Conservation (phyloP, 2,329 filamentous ascomycete species). For the Cryphonectria naterciae region DNA sequence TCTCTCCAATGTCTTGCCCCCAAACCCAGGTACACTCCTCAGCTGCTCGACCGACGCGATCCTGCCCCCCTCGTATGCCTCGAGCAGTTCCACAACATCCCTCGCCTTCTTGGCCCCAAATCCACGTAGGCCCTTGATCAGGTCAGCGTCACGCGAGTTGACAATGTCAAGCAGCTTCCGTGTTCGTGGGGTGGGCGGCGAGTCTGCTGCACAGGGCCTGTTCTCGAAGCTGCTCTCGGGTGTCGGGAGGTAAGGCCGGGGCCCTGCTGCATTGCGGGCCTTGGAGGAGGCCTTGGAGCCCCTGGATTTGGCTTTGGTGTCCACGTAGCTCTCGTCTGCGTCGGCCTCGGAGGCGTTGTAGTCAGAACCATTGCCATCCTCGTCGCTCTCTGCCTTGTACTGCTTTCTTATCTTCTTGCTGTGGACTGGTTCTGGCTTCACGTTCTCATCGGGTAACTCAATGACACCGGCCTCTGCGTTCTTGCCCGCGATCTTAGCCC, state of each 20-base stretch:
- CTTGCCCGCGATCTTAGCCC: constrained; percentile 50
- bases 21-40: constrained; percentile 59
- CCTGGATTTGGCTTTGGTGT: constrained; percentile 29
- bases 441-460: background rate
- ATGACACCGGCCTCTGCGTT: constrained; percentile 13
- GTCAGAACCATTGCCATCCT: constrained; percentile 47
- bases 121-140: constrained; percentile 70
- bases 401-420: constrained; percentile 36
- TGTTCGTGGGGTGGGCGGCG: constrained; percentile 52
- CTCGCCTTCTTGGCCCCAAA: constrained; percentile 74
- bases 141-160: constrained; percentile 70
- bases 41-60: constrained; percentile 57
- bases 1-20: constrained; percentile 58
- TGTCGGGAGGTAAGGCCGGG: constrained; percentile 42
- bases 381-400: constrained; percentile 45
- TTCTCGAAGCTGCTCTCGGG: constrained; percentile 15
- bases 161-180: constrained; percentile 69
- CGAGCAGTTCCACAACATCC: constrained; percentile 62
- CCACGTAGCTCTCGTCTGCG: constrained; percentile 42
- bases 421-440: background rate
- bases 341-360: constrained; percentile 48
- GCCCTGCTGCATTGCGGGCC: background rate
- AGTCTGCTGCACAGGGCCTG: background rate
- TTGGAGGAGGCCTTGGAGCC: constrained; percentile 20
- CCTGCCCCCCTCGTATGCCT: constrained; percentile 45